Evolutionary conservation across 345 rosid species (phyloP).

Genomic region (Melaleuca alternifolia): DNA sequence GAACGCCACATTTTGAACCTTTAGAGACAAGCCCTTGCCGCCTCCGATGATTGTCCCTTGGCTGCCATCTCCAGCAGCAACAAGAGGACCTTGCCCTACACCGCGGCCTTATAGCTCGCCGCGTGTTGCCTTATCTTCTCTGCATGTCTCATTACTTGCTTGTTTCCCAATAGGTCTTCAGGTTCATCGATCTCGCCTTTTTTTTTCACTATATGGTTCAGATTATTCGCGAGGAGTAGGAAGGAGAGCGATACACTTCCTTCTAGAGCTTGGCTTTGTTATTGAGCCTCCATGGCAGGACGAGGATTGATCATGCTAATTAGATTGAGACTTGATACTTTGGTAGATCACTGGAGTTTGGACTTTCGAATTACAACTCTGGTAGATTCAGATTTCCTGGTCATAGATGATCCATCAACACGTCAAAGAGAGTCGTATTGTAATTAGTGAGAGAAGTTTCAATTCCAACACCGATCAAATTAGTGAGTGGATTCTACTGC

Average conservation of each 20-base stretch:
- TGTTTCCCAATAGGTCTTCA: conserved; percentile 7
- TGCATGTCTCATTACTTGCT: conserved; percentile 7
- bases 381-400: neutral
- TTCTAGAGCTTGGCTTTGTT: conserved; percentile 8
- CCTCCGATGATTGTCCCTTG: neutral
- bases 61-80: neutral
- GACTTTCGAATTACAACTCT: conserved; percentile 4
- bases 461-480: conserved; percentile 2
- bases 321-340: conserved; percentile 1
- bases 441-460: conserved; percentile 2
- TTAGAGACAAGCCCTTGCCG: neutral
- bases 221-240: conserved; percentile 21
- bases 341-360: neutral
- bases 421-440: conserved; percentile 4
- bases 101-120: conserved; percentile 3
- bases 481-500: conserved; percentile 12
- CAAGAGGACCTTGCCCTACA: conserved; percentile 4
- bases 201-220: neutral
- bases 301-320: conserved; percentile 10
- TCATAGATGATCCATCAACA: conserved; percentile 5
- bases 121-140: conserved; percentile 7
- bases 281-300: conserved; percentile 16
- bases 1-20: conserved; percentile 12
- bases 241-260: conserved; percentile 2
- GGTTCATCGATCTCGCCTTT: conserved; percentile 7